Base-by-base conservation (phyloP, 352 stramenopile species). In the Elongisporangium undulatum region DNA sequence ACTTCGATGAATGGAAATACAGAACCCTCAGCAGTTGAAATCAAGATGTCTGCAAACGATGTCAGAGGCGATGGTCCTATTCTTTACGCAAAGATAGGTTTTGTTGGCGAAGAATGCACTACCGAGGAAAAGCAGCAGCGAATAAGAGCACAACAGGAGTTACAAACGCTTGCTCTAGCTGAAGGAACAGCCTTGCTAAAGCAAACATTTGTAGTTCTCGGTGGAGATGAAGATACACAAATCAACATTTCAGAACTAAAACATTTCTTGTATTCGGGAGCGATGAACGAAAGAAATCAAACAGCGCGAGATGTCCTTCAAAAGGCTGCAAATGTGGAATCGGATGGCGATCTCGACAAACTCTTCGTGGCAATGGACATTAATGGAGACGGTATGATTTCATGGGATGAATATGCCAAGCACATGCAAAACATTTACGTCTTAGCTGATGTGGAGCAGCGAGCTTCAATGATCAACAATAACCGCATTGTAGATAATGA, bases 361-460 rank as follows among this genome's bases (percentile, higher is more conserved):
- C 55, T 85, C 1, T 85, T 85, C 38, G 60, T 39, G 0, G 55
- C 67, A 3, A 85, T 85, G 76, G 76, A 85, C 50, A 58, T 74
- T 1, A 85, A 83, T 53, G 73, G 73, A 2, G 76, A 85, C 39
- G 73, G 62, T 3, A 61, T 70, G 54, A 71, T 85, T 6, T 83
- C 76, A n/a, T 85, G 76, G 76, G 63, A 73, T 22, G 76, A 83
- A 48, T 85, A 85, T 45, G 64, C 64, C 10, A 61, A 72, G 20
- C 66, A 77, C 51, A 82, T 85, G 71, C 76, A 85, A 21, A 79
- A 66, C 16, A 56, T 85, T 19, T 68, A 82, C 24, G 62, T 66
- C 0, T 58, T 83, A 7, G 76, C 76, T 0, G 64, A 80, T 48
- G 65, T 53, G 34, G 20, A 7, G 26, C 23, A 23, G 50, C 16